These are phyloP conservation scores for Prunus dulcis DNA, from an alignment of 306 rosid genomes.

Conservation along the genomic window DNA sequence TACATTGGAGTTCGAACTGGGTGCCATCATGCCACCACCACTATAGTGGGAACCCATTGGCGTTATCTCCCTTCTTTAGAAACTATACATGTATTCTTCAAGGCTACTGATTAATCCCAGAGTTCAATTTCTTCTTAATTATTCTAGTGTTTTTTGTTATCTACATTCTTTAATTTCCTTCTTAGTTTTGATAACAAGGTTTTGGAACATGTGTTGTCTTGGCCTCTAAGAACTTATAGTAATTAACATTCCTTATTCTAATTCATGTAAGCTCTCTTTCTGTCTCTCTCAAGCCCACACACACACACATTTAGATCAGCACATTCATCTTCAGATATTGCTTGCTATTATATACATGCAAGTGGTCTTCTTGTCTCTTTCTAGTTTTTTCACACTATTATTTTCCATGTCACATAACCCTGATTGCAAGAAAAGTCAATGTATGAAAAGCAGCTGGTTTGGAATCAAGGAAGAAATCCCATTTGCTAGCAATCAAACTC, in stretches of 20 bases:
- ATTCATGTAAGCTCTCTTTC: not conserved
- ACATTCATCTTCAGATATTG: not conserved
- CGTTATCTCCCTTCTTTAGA: too few relatives aligned
- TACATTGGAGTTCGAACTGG: too few relatives aligned
- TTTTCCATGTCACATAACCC: conserved; percentile 1
- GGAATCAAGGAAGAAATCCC: conserved; percentile 16
- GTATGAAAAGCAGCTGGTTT: conserved; percentile 1
- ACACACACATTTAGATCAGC: not conserved
- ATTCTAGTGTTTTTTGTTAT: not conserved
- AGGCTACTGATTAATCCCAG: not conserved
- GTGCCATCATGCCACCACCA: too few relatives aligned
- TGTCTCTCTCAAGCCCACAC: not conserved
- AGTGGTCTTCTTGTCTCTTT: not conserved
- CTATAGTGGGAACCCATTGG: too few relatives aligned
- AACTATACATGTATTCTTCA: not conserved
- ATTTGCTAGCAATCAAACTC: not conserved
- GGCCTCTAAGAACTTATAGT: not conserved
- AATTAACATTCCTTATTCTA: not conserved
- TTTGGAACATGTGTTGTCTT: not conserved
- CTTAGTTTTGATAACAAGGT: not conserved
- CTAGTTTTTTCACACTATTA: not conserved
- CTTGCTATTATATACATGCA: not conserved
- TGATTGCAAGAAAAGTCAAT: not conserved
- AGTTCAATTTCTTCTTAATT: not conserved
- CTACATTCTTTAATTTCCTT: not conserved